These are phyloP conservation scores for Durotheca rogersii DNA, from an alignment of 495 filamentous ascomycete genomes.

Conservation along the genomic window DNA sequence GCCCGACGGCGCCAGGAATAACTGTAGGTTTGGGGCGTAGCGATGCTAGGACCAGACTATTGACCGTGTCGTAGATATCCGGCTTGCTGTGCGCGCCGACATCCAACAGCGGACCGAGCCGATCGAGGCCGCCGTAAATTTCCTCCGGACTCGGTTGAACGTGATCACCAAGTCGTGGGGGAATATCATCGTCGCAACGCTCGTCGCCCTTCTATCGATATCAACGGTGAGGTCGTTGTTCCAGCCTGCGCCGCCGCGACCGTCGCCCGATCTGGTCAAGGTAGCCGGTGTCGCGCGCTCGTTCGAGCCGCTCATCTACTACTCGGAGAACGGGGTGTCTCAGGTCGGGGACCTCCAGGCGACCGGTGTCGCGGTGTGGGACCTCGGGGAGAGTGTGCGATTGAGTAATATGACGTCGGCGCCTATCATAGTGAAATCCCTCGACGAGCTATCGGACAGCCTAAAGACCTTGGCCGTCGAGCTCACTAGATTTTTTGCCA, in stretches of 20 bases:
- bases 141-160: constrained; percentile 58
- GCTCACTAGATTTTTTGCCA: constrained; percentile 83
- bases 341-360: constrained; percentile 86
- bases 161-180: constrained; percentile 64
- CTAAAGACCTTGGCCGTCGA: constrained; percentile 79
- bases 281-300: constrained; percentile 82
- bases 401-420: constrained; percentile 87
- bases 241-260: constrained; percentile 61
- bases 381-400: constrained; percentile 83
- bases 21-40: constrained; percentile 35
- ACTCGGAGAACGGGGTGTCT: constrained; percentile 81
- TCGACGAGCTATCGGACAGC: constrained; percentile 79
- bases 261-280: constrained; percentile 86
- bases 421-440: constrained; percentile 76
- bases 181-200: constrained; percentile 56
- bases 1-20: constrained; percentile 30
- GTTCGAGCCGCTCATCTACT: constrained; percentile 89
- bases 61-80: constrained; percentile 64
- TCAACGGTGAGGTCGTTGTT: constrained; percentile 64
- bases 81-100: constrained; percentile 81
- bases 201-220: constrained; percentile 60
- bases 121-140: constrained; percentile 70
- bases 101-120: constrained; percentile 84
- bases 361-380: constrained; percentile 87
- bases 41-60: constrained; percentile 2